phyloP scores from a whole-genome alignment of 352 stramenopile genomes.

The Phytopythium ostracodes region DNA sequence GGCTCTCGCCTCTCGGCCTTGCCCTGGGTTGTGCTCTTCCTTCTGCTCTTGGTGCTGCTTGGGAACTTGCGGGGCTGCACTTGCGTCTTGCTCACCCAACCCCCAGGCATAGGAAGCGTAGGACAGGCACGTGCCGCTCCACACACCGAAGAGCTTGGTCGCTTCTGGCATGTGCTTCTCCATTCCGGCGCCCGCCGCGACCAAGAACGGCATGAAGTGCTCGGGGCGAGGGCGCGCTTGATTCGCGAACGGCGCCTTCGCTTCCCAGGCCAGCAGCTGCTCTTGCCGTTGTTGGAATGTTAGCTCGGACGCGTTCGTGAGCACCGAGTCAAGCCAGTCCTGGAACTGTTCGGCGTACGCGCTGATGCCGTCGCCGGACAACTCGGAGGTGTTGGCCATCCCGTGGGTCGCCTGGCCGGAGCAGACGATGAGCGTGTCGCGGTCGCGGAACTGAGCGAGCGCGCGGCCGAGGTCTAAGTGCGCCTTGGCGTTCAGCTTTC shows the following conservation, averaged over 20 bases:
- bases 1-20: neutral
- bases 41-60: neutral
- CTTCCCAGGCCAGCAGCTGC: slow-evolving; percentile 36
- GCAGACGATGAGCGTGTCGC: slow-evolving; percentile 82
- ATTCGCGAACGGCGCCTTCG: slow-evolving; percentile 24
- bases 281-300: slow-evolving; percentile 31
- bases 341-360: slow-evolving; percentile 34
- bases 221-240: slow-evolving; percentile 39
- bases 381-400: slow-evolving; percentile 7
- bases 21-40: neutral
- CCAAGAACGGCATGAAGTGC: slow-evolving; percentile 42
- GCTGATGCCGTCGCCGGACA: slow-evolving; percentile 9
- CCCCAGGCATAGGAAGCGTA: slow-evolving; percentile 44
- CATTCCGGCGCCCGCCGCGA: neutral
- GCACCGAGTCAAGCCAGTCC: slow-evolving; percentile 30
- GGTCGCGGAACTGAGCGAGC: slow-evolving; percentile 50
- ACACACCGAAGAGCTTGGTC: slow-evolving; percentile 35
- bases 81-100: neutral
- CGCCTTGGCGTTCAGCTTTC: slow-evolving; percentile 36
- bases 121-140: slow-evolving; percentile 29
- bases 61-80: neutral
- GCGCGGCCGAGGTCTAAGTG: slow-evolving; percentile 70
- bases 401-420: slow-evolving; percentile 61
- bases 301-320: slow-evolving; percentile 19
- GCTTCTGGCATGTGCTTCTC: slow-evolving; percentile 5